These are phyloP conservation scores for Cercospora brassicicola DNA, from an alignment of 2,329 filamentous ascomycete genomes.

Conservation along the genomic window DNA sequence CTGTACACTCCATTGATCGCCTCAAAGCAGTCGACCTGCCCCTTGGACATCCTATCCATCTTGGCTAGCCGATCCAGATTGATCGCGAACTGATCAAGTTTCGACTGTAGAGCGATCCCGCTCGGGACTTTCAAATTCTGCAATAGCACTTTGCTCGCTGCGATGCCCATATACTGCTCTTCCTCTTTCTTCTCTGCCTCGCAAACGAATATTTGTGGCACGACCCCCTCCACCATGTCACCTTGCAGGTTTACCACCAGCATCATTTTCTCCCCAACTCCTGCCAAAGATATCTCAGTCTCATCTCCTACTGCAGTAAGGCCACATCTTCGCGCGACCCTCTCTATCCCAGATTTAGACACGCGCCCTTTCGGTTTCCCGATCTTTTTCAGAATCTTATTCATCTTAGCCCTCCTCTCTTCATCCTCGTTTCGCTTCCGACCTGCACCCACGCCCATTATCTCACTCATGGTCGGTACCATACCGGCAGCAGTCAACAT, in stretches of 20 bases:
- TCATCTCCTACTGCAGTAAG: conserved; percentile 50
- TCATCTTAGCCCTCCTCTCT: conserved; percentile 54
- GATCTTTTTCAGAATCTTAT: conserved; percentile 65
- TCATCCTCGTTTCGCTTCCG: conserved; percentile 53
- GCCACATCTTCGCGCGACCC: conserved; percentile 66
- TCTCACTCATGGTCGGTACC: conserved; percentile 45
- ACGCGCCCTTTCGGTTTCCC: conserved; percentile 68
- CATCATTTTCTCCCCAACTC: conserved; percentile 31
- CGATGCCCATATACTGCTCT: conserved; percentile 39
- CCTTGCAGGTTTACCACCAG: conserved; percentile 34
- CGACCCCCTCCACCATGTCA: conserved; percentile 53
- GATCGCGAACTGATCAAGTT: conserved; percentile 66
- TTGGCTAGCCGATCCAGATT: conserved; percentile 70
- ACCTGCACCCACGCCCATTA: conserved; percentile 44
- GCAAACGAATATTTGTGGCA: conserved; percentile 63
- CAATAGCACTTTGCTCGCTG: conserved; percentile 65
- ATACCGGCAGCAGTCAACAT: conserved; percentile 43
- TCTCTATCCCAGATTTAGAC: conserved; percentile 72
- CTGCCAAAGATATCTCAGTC: conserved; percentile 40
- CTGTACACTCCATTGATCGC: conserved; percentile 72
- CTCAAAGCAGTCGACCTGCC: conserved; percentile 72
- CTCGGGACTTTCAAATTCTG: conserved; percentile 62
- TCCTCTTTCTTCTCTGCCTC: conserved; percentile 61
- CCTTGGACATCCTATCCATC: conserved; percentile 70
- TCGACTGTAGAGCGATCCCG: conserved; percentile 66